phyloP scores from a whole-genome alignment of 1,284 basidiomycete genomes.

The Exsudoporus floridanus region DNA sequence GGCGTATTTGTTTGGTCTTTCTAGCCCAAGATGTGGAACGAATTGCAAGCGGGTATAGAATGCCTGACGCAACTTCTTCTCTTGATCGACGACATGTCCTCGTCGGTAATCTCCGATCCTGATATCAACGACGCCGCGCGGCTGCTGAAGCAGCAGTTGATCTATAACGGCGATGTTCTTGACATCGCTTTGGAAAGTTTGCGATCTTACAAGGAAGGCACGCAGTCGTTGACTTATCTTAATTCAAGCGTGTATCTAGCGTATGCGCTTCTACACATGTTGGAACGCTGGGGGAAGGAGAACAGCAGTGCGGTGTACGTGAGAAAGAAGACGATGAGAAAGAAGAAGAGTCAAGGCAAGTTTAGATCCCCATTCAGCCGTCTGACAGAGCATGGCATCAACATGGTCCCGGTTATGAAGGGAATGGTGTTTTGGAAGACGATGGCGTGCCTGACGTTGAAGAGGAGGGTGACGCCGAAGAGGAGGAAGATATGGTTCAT shows the following conservation, averaged over 20 bases:
- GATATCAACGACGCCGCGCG: conserved; percentile 76
- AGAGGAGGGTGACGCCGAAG: conserved; percentile 58
- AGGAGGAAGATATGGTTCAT: conserved; percentile 61
- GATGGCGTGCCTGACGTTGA: conserved; percentile 66
- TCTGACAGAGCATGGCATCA: conserved; percentile 12
- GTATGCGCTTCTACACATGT: conserved; percentile 79
- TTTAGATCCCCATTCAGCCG: conserved; percentile 17
- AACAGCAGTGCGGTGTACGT: conserved; percentile 70
- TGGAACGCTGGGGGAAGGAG: conserved; percentile 82
- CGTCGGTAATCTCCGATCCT: conserved; percentile 39
- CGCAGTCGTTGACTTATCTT: conserved; percentile 72
- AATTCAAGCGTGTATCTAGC: conserved; percentile 82
- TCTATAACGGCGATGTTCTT: conserved; percentile 91
- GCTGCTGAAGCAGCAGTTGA: conserved; percentile 81
- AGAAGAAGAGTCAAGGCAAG: conserved; percentile 51
- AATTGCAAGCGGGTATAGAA: conserved; percentile 90
- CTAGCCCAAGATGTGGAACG: conserved; percentile 89
- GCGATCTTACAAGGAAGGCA: conserved; percentile 72
- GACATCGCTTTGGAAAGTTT: conserved; percentile 82
- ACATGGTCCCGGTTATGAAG: conserved; percentile 24
- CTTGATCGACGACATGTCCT: conserved; percentile 71
- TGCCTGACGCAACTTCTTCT: conserved; percentile 87
- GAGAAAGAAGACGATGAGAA: conserved; percentile 59
- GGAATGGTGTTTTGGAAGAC: conserved; percentile 48
- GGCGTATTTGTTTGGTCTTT: conserved; percentile 8